Base-by-base conservation (phyloP, 768 basidiomycete species). In the Tricholoma saponaceum region DNA sequence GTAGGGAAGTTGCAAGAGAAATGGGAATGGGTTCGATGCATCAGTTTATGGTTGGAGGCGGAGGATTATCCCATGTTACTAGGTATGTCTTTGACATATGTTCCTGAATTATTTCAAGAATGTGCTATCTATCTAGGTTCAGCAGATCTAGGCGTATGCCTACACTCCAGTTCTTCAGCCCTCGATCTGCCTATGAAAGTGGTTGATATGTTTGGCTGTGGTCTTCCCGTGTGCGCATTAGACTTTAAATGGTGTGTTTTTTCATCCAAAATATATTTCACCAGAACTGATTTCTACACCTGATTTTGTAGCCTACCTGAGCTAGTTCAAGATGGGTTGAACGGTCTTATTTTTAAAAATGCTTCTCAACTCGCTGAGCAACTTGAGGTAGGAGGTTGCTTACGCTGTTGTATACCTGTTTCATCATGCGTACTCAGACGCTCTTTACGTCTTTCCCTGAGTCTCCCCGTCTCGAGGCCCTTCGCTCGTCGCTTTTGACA, bases 131-230 rank as follows among this genome's bases (percentile, higher is more conserved):
- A 46, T 32, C 5, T 60, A 93, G 92, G 94, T 30, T 89, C 92
- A 3, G 92, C 95, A 9, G 95, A 99, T 70, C 64, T 99, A 39
- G 97, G 97, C 2, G 82, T 98, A 57, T 94, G 86, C 59, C 73
- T 99, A 51, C 97, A 99, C 73, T 83, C 85, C 5, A 95, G 92
- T 69, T 93, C 92, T 0, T 95, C 92, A 2, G 89, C 83, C 1
- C 74, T 95, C 56, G 97, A 99, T 72, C 76, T 99, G 55, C 97
- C 97, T 2, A 99, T 99, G 97, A 99, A 99, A 71, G 86, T 99
- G 4, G 94, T 99, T 6, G 97, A 99, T 70, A 98, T 98, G 96
- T 98, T 98, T 74, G 97, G 97, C 4, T 98, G 95, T 64, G 89
- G 89, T 4, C 76, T 98, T 56, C 96, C 96, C 0, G 97, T 98